Percentiles rank a stretch among this genome's conserved stretches.
Conservation (phyloP, 139 green algal species). For the Ettlia oleoabundans region DNA sequence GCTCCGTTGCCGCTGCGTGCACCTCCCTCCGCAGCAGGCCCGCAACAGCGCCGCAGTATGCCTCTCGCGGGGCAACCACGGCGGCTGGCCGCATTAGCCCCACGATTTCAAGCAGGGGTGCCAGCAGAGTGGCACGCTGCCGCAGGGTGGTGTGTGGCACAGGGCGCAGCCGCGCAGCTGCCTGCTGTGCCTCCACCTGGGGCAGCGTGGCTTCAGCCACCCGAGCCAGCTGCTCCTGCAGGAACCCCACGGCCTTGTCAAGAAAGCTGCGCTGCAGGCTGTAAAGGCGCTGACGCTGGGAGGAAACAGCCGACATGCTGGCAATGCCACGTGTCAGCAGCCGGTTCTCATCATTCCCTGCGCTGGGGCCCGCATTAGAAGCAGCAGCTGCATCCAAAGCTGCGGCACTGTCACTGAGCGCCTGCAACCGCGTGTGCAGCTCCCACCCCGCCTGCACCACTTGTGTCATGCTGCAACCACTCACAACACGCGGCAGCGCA, state of each 20-base stretch:
- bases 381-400: constrained; percentile 7
- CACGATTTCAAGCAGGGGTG: constrained; percentile 50
- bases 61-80: constrained; percentile 27
- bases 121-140: constrained; percentile 23
- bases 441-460: constrained; percentile 47
- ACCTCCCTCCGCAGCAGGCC: constrained; percentile 46
- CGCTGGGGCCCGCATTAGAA: too few relatives aligned
- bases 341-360: not conserved
- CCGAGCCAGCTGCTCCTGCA: constrained; percentile 29
- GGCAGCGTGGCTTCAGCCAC: constrained; percentile 28
- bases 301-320: constrained; percentile 35
- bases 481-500: not conserved
- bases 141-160: not conserved
- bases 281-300: constrained; percentile 46
- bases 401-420: not conserved
- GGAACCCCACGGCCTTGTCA: constrained; percentile 15
- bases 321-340: constrained; percentile 7
- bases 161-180: constrained; percentile 3
- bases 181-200: not conserved
- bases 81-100: constrained; percentile 36
- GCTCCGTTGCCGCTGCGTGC: constrained; percentile 17
- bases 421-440: constrained; percentile 36
- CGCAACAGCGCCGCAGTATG: constrained; percentile 51
- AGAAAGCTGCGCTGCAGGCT: constrained; percentile 26
- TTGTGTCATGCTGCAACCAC: constrained; percentile 25